Conservation (phyloP, 2,329 filamentous ascomycete species). For the Aureobasidium sp. region DNA sequence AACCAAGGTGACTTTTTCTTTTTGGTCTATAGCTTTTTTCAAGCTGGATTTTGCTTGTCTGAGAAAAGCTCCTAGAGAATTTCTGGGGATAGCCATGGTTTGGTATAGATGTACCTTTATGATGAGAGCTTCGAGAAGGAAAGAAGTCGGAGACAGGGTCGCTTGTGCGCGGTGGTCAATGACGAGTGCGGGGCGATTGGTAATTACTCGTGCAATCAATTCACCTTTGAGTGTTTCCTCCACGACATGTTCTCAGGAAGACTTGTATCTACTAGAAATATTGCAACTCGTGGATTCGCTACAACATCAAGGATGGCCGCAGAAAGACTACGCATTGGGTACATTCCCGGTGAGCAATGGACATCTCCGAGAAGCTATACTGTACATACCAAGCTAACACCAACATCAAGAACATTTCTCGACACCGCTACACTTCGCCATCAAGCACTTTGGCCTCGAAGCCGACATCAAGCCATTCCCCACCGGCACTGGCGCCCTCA, state of each 20-base stretch:
- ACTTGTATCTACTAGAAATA: neutral
- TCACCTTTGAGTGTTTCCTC: neutral
- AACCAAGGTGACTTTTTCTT: slow-evolving; percentile 39
- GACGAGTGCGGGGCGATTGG: neutral
- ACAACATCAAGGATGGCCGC: slow-evolving; percentile 12
- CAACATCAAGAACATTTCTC: slow-evolving; percentile 69
- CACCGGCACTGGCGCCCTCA: slow-evolving; percentile 93
- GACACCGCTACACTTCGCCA: slow-evolving; percentile 84
- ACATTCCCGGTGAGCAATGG: slow-evolving; percentile 18
- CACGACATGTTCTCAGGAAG: slow-evolving; percentile 1
- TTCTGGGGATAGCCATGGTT: slow-evolving; percentile 35
- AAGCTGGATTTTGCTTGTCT: slow-evolving; percentile 36
- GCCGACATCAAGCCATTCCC: slow-evolving; percentile 73
- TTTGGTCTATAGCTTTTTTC: slow-evolving; percentile 30
- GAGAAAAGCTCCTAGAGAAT: slow-evolving; percentile 39
- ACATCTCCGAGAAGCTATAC: neutral
- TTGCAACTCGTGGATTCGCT: neutral
- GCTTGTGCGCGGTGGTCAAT: neutral
- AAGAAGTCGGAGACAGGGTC: neutral
- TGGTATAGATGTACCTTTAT: neutral
- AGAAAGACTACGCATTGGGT: slow-evolving; percentile 22
- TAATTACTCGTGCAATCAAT: neutral
- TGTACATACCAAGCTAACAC: neutral
- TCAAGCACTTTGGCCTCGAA: slow-evolving; percentile 53
- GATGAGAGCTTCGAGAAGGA: neutral